These are phyloP conservation scores for Elsinoe arachidis DNA, from an alignment of 2,329 filamentous ascomycete species.

Conservation along the genomic window DNA sequence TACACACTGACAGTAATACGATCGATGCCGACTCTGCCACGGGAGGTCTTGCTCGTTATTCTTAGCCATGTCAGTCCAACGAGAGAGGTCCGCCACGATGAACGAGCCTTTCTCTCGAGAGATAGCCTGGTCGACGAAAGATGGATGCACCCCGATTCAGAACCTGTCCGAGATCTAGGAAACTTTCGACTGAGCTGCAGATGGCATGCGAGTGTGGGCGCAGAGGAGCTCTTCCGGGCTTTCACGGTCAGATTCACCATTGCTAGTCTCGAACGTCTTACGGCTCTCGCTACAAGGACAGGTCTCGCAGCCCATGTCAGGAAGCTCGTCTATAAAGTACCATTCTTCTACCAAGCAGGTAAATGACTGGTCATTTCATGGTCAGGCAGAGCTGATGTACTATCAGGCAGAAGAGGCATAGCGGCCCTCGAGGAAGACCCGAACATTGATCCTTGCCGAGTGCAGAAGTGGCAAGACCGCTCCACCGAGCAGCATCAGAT, in stretches of 20 bases:
- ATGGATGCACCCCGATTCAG: conserved; percentile 33
- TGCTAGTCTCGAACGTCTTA: conserved; percentile 41
- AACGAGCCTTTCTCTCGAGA: conserved; percentile 43
- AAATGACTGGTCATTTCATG: conserved; percentile 13
- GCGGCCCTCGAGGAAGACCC: conserved; percentile 20
- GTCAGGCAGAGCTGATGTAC: not conserved
- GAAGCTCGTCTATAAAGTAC: conserved; percentile 53
- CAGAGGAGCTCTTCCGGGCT: conserved; percentile 43
- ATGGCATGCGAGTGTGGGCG: conserved; percentile 42
- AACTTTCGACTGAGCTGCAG: conserved; percentile 42
- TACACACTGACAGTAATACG: not conserved
- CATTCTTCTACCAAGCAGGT: conserved; percentile 51
- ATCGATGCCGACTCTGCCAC: conserved; percentile 33
- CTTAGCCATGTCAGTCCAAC: conserved; percentile 46
- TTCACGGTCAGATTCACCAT: conserved; percentile 45
- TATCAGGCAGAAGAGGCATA: conserved; percentile 11
- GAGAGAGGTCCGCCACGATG: conserved; percentile 42
- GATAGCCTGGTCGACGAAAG: conserved; percentile 38
- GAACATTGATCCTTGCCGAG: conserved; percentile 26
- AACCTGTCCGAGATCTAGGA: conserved; percentile 38
- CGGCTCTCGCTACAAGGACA: conserved; percentile 40
- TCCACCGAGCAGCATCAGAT: conserved; percentile 44
- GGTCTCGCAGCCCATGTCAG: conserved; percentile 47
- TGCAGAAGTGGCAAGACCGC: conserved; percentile 37
- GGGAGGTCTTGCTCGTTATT: conserved; percentile 43